Evolutionary conservation across 73 alveolate genomes (phyloP).

Genomic region (Tetrahymena elliotti): DNA sequence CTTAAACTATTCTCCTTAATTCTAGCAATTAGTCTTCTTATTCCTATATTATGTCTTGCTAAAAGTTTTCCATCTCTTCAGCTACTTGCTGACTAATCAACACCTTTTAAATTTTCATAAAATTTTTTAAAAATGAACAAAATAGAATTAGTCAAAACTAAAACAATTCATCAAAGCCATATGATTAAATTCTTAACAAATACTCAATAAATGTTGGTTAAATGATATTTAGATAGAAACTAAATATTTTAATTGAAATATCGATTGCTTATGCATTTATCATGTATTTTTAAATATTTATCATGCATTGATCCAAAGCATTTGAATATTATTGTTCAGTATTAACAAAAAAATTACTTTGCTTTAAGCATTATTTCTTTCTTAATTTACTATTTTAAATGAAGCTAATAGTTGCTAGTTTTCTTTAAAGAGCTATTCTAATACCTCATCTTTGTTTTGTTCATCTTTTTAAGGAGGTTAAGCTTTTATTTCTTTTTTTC

Average conservation of each 20-base stretch:
- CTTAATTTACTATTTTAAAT: slow-evolving; percentile 3
- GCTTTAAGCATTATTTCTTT: slow-evolving; percentile 32
- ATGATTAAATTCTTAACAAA: too few relatives aligned
- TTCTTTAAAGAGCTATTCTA: slow-evolving; percentile 21
- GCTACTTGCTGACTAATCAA: slow-evolving; percentile 9
- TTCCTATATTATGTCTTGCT: slow-evolving; percentile 18
- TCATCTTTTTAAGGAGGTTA: not conserved
- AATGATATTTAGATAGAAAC: too few relatives aligned
- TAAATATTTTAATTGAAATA: too few relatives aligned
- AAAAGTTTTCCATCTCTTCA: slow-evolving; percentile 34
- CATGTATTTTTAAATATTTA: too few relatives aligned
- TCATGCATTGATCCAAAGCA: not conserved
- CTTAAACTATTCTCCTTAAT: slow-evolving; percentile 27
- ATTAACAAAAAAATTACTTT: not conserved
- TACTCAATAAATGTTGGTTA: too few relatives aligned
- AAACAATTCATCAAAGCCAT: too few relatives aligned
- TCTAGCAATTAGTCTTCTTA: slow-evolving; percentile 22
- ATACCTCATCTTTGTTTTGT: not conserved
- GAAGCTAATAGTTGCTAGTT: slow-evolving; percentile 3
- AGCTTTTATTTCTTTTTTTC: slow-evolving; percentile 3
- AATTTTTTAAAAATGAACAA: too few relatives aligned
- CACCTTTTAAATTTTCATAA: not conserved
- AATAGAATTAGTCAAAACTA: too few relatives aligned
- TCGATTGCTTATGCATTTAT: too few relatives aligned
- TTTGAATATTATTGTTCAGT: not conserved